phyloP scores from a whole-genome alignment of 75 land plant genomes.

The Adiantum capillusveneris region DNA sequence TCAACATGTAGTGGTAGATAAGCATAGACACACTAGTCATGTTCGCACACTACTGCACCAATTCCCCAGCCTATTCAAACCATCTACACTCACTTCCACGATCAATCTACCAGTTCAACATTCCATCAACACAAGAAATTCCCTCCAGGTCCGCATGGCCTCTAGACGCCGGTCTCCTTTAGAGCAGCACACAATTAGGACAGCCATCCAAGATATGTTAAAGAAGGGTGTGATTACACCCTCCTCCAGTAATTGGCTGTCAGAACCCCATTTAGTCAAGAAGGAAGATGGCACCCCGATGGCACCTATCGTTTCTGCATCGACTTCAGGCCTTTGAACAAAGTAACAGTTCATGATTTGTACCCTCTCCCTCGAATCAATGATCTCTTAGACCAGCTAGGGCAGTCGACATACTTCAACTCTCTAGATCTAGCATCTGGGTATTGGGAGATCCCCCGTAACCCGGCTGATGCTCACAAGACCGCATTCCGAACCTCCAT shows the following conservation, averaged over 20 bases:
- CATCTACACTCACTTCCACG: neutral
- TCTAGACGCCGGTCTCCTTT: neutral
- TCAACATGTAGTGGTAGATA: neutral
- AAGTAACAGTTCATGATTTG: conserved; percentile 4
- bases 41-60: neutral
- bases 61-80: neutral
- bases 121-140: neutral
- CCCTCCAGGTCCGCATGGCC: neutral
- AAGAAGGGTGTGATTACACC: conserved; percentile 4
- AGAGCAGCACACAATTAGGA: neutral
- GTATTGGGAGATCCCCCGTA: conserved; percentile 10
- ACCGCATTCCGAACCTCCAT: conserved; percentile 8
- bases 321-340: conserved; percentile 18
- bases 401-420: neutral
- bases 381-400: conserved; percentile 8
- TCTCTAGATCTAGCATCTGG: conserved; percentile 14
- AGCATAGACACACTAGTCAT: neutral
- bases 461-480: conserved; percentile 1
- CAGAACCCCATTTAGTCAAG: conserved; percentile 15
- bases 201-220: conserved; percentile 9
- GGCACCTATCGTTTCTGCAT: conserved; percentile 14
- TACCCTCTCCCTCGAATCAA: conserved; percentile 11
- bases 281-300: conserved; percentile 26
- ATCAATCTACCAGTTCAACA: neutral
- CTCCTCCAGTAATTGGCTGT: conserved; percentile 1